Evolutionary conservation across 169 alveolate genomes (phyloP), one percentile per base, ranked within the genome.

Genomic region (Eimeria necatrix): DNA sequence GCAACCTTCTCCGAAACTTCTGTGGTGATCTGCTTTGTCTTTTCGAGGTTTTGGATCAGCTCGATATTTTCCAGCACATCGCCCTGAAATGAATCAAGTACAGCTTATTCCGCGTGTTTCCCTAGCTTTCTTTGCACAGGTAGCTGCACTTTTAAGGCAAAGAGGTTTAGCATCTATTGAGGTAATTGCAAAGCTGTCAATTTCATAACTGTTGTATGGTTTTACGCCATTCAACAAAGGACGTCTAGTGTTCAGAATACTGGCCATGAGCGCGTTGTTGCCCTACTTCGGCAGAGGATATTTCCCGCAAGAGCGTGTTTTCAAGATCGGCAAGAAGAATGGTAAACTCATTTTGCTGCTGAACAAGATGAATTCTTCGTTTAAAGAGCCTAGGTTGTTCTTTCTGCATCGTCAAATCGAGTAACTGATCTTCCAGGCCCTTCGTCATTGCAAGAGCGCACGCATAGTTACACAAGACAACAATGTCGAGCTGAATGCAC

Each of bases 391-490:
- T 98, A 26, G 99, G 99, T 94, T 99, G 98, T 97, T 99, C 99
- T 96, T 98, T 98, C 95, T 97, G 98, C 87, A 99, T 99, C 80
- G 99, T 99, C 90, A 98, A 96, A 60, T 99, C 98, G 24, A 99
- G 96, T 59, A 99, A 97, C 97, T 99, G 98, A 95, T 99, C 99
- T 93, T 98, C 99, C 95, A 98, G 97, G 96, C 99, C 99, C 96
- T 94, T 95, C 53, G 95, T 22, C 16, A 49, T 20, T 48, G 51
- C 41, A 32, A 32, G 41, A 32, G 41, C 41, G 41, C 41, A 32
- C 41, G 41, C 41, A 32, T 32, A 32, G 41, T 32, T 32, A 32
- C 41, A 32, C 41, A 32, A 32, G 41, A 32, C 41, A 32, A 32
- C 68, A 56, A 56, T 10, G 20, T 10, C 1, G 20, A 56, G 20